Evolutionary conservation across 176 grass and related monocot genomes (phyloP), one percentile per base, ranked within the genome.

Genomic region (Aegilops bicornis): DNA sequence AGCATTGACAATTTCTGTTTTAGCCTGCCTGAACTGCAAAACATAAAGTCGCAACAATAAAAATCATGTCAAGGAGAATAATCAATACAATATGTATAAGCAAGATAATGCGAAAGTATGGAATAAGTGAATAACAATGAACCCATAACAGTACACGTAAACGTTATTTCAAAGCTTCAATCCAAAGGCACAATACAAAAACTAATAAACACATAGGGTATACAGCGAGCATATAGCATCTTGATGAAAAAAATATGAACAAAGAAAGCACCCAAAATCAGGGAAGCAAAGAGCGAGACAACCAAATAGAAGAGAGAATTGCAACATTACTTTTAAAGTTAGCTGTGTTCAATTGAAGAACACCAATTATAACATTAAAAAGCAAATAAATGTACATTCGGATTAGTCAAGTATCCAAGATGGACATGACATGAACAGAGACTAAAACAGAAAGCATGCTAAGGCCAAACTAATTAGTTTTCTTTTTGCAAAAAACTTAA

Each of bases 11-110:
- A 99, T 94, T 82, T 97, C 97, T 69, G 92, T 88, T 88, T 99
- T 99, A 77, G 94, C 97, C 89, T 96, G 94, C 85, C 94, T 90
- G 68, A 99, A 93, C 97, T 99, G 90, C 73, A 88, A 86, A 89
- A 83, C 58, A 86, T 14, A 81, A 84, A 76, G 43, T 70, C 7
- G 27, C 64, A 88, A 84, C 19, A 82, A 73, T 29, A 19, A 75
- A 52, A 85, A 68, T 1, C 6, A 70, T 22, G 61, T 80, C 29
- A 84, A 45, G 54, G 15, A 8, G 76, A 78, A 60, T 76, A 81
- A 32, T 61, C 3, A 45, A 24, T 19, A 13, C 0, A 68, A 76
- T 36, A 84, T 11, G 62, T 42, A 52, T 19, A 25, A 19, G 16
- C 2, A 78, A 77, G 10, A 73, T 7, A 79, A 19, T 4, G 5